phyloP scores from a whole-genome alignment of 352 stramenopile genomes.

The Globisporangium canariense region DNA sequence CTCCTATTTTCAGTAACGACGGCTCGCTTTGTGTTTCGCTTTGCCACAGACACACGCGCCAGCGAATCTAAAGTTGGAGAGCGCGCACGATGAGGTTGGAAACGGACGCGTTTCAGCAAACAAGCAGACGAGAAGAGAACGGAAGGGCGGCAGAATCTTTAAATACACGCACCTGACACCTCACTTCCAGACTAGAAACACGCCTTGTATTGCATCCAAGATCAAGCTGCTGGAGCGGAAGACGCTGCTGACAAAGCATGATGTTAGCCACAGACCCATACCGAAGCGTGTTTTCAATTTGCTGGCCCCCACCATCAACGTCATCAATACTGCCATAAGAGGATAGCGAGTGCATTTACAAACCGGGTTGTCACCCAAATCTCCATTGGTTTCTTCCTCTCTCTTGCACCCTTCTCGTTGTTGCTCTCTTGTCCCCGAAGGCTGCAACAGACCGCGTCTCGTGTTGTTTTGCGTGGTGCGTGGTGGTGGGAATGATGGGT shows the following conservation, averaged over 20 bases:
- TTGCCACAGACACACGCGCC: not conserved
- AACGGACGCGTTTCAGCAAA: conserved; percentile 9
- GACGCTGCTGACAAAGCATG: not conserved
- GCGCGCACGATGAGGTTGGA: not conserved
- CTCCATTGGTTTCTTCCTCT: conserved; percentile 2
- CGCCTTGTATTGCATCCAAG: not conserved
- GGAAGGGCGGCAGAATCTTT: not conserved
- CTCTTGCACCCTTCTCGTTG: not conserved
- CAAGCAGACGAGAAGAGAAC: not conserved
- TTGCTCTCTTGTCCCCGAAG: not conserved
- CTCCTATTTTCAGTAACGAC: conserved; percentile 11
- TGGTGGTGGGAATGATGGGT: too few species aligned
- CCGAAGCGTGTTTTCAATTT: not conserved
- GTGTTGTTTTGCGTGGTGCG: not conserved
- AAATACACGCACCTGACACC: not conserved
- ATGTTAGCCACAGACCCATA: not conserved
- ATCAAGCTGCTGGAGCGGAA: not conserved
- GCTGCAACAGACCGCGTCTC: not conserved
- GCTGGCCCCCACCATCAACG: not conserved
- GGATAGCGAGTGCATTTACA: not conserved
- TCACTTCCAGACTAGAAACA: not conserved
- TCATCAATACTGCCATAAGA: not conserved
- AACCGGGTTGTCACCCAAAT: conserved; percentile 1
- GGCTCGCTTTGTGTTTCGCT: not conserved
- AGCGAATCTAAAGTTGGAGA: conserved; percentile 10